Evolutionary conservation across 345 rosid species (phyloP).

Genomic region (Eucalyptus polybractea): DNA sequence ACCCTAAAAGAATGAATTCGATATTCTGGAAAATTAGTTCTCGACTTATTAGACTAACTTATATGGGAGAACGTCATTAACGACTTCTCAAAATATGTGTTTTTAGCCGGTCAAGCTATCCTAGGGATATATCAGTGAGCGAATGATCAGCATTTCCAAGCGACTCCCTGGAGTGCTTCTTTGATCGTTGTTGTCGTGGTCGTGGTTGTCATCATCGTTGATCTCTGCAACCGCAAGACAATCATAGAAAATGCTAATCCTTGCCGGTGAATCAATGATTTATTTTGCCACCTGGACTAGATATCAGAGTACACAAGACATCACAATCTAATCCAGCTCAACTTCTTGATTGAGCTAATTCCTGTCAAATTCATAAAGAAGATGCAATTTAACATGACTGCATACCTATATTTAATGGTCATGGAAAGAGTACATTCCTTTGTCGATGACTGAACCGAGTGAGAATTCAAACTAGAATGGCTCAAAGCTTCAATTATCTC

Average conservation of each 20-base stretch:
- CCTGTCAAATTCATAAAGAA: background rate
- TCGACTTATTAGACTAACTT: accelerated
- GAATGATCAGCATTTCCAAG: slow-evolving; percentile 28
- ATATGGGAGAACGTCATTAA: background rate
- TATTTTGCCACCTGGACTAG: background rate
- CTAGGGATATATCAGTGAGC: background rate
- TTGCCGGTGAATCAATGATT: background rate
- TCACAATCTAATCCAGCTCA: background rate
- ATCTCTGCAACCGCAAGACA: slow-evolving; percentile 41
- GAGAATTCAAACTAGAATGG: slow-evolving; percentile 56
- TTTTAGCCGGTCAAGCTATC: background rate
- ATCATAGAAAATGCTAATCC: background rate
- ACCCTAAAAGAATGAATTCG: background rate
- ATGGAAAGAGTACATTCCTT: slow-evolving; percentile 44
- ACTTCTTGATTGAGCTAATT: background rate
- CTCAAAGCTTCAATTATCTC: slow-evolving; percentile 64
- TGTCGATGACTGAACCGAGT: slow-evolving; percentile 63
- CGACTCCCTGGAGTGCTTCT: slow-evolving; percentile 46
- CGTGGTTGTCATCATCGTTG: too few species aligned
- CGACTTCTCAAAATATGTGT: background rate
- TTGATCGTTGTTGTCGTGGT: slow-evolving; percentile 17
- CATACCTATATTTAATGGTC: slow-evolving; percentile 61
- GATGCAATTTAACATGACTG: background rate
- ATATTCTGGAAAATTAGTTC: background rate
- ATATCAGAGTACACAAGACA: background rate